phyloP scores from a whole-genome alignment of 345 rosid genomes.

The Iberis pinnata region DNA sequence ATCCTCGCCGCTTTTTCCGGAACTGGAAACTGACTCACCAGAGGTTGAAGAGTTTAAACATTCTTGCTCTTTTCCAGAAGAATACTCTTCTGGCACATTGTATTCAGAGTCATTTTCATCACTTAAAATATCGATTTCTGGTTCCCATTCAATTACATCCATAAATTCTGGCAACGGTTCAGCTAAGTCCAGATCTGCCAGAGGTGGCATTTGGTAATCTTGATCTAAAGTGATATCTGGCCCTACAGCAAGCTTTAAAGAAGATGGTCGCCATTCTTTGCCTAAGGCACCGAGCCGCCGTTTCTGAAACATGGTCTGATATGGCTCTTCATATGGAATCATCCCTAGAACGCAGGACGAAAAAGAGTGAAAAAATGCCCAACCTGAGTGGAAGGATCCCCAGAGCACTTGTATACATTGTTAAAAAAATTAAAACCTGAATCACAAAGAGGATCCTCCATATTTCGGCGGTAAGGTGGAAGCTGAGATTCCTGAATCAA shows the following conservation, averaged over 20 bases:
- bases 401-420: conserved; percentile 10
- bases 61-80: conserved; percentile 66
- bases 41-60: conserved; percentile 55
- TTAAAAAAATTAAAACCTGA: conserved; percentile 51
- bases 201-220: conserved; percentile 72
- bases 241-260: conserved; percentile 68
- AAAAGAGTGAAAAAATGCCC: conserved; percentile 17
- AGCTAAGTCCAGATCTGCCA: conserved; percentile 75
- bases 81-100: conserved; percentile 70
- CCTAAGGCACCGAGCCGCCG: conserved; percentile 88
- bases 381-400: conserved; percentile 14
- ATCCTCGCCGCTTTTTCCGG: conserved; percentile 53
- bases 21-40: conserved; percentile 52
- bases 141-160: conserved; percentile 93
- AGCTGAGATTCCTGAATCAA: conserved; percentile 89
- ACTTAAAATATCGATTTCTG: conserved; percentile 60
- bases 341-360: conserved; percentile 47
- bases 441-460: conserved; percentile 98
- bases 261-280: conserved; percentile 81
- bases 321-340: conserved; percentile 94
- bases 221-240: conserved; percentile 83
- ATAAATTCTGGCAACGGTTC: conserved; percentile 82
- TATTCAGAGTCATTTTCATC: conserved; percentile 97
- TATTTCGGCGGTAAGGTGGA: conserved; percentile 73
- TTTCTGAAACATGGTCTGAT: conserved; percentile 92